Conservation (phyloP, 1,139 yeast species). For the Lodderomyces oxycetoniae region DNA sequence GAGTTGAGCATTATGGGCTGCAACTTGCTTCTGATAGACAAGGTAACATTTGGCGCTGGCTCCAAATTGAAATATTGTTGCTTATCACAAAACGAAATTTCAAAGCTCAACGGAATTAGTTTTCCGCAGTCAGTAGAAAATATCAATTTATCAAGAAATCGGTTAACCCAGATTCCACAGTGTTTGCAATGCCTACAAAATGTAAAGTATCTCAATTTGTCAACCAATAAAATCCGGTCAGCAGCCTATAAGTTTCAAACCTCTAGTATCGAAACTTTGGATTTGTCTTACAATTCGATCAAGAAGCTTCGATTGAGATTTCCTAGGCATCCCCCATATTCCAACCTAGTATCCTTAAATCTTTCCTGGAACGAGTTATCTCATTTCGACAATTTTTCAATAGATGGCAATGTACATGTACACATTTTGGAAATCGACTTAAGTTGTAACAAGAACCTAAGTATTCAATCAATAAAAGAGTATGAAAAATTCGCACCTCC, state of each 20-base stretch:
- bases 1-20: slow-evolving; percentile 24
- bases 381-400: slow-evolving; percentile 15
- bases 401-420: slow-evolving; percentile 13
- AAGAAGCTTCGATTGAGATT: slow-evolving; percentile 11
- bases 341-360: slow-evolving; percentile 17
- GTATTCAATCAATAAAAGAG: too few relatives aligned
- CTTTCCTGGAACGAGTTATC: slow-evolving; percentile 18
- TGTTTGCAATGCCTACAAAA: slow-evolving; percentile 9
- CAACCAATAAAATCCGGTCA: slow-evolving; percentile 14
- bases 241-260: slow-evolving; percentile 10
- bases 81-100: slow-evolving; percentile 16
- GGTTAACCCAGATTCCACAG: slow-evolving; percentile 11
- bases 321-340: slow-evolving; percentile 9
- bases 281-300: slow-evolving; percentile 18
- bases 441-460: background rate
- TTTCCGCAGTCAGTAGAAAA: slow-evolving; percentile 14
- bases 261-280: slow-evolving; percentile 12
- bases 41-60: slow-evolving; percentile 14
- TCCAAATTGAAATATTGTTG: slow-evolving; percentile 13
- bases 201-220: slow-evolving; percentile 14
- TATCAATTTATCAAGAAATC: slow-evolving; percentile 13
- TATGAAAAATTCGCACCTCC: background rate
- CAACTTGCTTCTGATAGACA: slow-evolving; percentile 13
- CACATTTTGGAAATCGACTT: slow-evolving; percentile 21
- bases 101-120: slow-evolving; percentile 4